Evolutionary conservation across 2,329 filamentous ascomycete genomes (phyloP), one percentile per base, ranked within the genome.

Genomic region (Stagonosporopsis cucurbitacearum): DNA sequence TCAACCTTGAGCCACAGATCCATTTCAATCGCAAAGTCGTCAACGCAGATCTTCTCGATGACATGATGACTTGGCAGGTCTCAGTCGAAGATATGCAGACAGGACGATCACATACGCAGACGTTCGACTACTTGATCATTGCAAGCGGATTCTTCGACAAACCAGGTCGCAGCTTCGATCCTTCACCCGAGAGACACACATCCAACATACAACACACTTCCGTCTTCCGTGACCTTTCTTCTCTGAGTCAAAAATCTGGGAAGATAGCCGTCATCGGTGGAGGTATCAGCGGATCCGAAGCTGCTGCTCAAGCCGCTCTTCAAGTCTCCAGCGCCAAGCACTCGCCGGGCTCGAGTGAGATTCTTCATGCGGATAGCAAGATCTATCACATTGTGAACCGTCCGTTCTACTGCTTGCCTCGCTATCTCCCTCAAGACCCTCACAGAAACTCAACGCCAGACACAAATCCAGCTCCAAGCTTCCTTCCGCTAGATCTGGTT

Each of bases 221-320:
- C 1, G 26, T 61, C 6, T 73, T 75, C 42, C 65, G 70, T 1
- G 45, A 63, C 11, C 39, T 74, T 4, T 50, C 56, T 0, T 55
- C 58, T 4, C 57, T 75, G 12, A 59, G 62, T 7, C 23, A 59
- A 4, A 56, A 39, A 4, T 19, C 66, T 1, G 83, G 84, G 17
- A 90, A 87, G 66, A 86, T 95, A 15, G 79, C 92, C 1, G 80
- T 96, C 0, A 84, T 92, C 1, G 91, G 91, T 0, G 91, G 90
- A 0, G 90, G 92, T 65, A 92, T 95, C 83, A 94, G 90, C 2
- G 91, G 90, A 0, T 84, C 90, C 5, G 91, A 96, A 77, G 88
- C 88, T 44, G 88, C 90, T 0, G 87, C 86, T 9, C 86, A 87
- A 2, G 84, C 93, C 45, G 90, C 89, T 11, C 81, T 86, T 4